Evolutionary conservation across 495 filamentous ascomycete species (phyloP).

Genomic region (Aspergillus haitiensis): DNA sequence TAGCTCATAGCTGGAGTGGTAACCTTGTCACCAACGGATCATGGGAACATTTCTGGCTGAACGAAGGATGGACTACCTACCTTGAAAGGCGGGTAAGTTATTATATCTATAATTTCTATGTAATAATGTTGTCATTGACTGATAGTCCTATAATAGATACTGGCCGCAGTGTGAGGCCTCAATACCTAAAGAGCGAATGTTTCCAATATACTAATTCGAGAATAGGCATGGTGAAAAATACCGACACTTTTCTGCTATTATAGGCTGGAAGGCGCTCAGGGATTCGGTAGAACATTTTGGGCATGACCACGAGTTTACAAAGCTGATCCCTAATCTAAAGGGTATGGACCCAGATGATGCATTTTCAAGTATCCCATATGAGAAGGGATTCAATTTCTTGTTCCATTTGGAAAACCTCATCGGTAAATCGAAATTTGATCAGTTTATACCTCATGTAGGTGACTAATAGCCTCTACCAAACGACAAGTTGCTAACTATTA

Average conservation of each 20-base stretch:
- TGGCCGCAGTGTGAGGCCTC: slow-evolving; percentile 29
- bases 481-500: slow-evolving; percentile 14
- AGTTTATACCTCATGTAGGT: slow-evolving; percentile 81
- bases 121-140: background rate
- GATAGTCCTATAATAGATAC: slow-evolving; percentile 19
- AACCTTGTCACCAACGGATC: slow-evolving; percentile 87
- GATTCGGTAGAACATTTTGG: slow-evolving; percentile 79
- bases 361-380: slow-evolving; percentile 78
- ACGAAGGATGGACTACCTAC: slow-evolving; percentile 95
- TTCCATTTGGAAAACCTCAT: slow-evolving; percentile 83
- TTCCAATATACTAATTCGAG: slow-evolving; percentile 16
- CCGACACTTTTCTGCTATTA: slow-evolving; percentile 90
- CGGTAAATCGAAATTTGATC: slow-evolving; percentile 83
- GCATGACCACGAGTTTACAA: slow-evolving; percentile 85
- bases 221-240: slow-evolving; percentile 73
- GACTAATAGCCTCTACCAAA: background rate
- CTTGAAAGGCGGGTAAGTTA: slow-evolving; percentile 71
- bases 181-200: background rate
- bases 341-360: slow-evolving; percentile 94
- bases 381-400: slow-evolving; percentile 76
- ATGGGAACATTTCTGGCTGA: slow-evolving; percentile 98
- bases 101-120: background rate
- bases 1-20: slow-evolving; percentile 89
- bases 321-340: slow-evolving; percentile 80
- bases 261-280: slow-evolving; percentile 59